Conservation (phyloP, 768 basidiomycete species). For the Asterophora parasitica region DNA sequence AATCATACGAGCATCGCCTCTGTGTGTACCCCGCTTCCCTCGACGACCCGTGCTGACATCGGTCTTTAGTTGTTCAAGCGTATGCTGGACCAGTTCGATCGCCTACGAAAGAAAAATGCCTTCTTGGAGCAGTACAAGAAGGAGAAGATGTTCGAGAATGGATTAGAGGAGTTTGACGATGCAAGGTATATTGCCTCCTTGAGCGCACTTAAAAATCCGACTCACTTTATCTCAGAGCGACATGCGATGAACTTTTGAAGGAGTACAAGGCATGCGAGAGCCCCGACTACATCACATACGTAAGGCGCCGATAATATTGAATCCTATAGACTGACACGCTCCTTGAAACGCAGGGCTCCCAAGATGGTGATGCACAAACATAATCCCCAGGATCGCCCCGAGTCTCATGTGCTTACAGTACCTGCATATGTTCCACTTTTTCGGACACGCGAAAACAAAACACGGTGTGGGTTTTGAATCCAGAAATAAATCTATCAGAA, state of each 20-base stretch:
- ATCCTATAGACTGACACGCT: too few relatives aligned
- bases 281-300: conserved; percentile 86
- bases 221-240: conserved; percentile 47
- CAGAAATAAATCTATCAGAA: conserved; percentile 11
- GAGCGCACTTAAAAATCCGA: neutral
- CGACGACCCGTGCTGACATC: conserved; percentile 3
- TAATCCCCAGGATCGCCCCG: neutral
- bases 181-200: conserved; percentile 57
- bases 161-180: conserved; percentile 94
- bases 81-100: conserved; percentile 93
- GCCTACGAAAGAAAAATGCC: conserved; percentile 80
- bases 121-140: conserved; percentile 98
- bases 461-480: neutral
- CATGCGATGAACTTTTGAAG: conserved; percentile 81
- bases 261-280: conserved; percentile 97
- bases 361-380: conserved; percentile 20
- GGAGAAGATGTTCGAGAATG: conserved; percentile 92
- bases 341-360: conserved; percentile 19
- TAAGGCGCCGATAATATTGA: too few relatives aligned
- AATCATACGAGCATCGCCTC: conserved; percentile 99
- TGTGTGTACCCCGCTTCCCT: conserved; percentile 39
- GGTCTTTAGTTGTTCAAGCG: conserved; percentile 79
- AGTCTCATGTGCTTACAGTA: neutral
- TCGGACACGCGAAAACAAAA: neutral
- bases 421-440: neutral